These are phyloP conservation scores for Candida sanyaensis DNA, from an alignment of 1,139 yeast species.

Conservation along the genomic window DNA sequence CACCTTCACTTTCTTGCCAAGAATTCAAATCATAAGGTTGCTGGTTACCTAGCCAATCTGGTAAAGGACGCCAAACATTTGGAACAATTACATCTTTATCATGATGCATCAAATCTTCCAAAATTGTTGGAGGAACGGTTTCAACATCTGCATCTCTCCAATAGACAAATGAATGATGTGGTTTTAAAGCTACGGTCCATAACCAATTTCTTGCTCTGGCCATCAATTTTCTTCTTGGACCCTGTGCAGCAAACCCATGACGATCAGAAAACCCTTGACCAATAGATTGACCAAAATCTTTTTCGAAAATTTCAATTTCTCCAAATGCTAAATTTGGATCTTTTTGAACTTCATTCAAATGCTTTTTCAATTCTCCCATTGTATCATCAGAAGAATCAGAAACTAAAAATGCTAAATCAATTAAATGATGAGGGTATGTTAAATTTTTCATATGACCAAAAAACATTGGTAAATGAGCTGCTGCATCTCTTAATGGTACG, in stretches of 20 bases:
- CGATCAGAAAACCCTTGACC: conserved; percentile 55
- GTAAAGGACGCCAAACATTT: conserved; percentile 89
- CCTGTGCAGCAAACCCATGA: conserved; percentile 57
- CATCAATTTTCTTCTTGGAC: conserved; percentile 55
- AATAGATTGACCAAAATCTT: conserved; percentile 54
- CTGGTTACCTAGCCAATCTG: conserved; percentile 86
- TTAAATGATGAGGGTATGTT: conserved; percentile 58
- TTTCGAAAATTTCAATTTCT: conserved; percentile 55
- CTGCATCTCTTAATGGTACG: conserved; percentile 63
- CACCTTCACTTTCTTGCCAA: conserved; percentile 89
- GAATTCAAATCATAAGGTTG: conserved; percentile 91
- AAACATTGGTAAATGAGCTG: conserved; percentile 64
- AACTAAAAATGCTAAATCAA: conserved; percentile 59
- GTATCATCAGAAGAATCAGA: conserved; percentile 61
- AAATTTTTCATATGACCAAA: conserved; percentile 57
- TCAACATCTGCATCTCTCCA: conserved; percentile 61
- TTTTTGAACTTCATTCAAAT: conserved; percentile 45
- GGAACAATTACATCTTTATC: conserved; percentile 65
- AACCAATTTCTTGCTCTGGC: conserved; percentile 58
- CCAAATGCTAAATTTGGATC: conserved; percentile 54
- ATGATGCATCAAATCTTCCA: conserved; percentile 57
- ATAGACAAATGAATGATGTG: conserved; percentile 54
- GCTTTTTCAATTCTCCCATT: conserved; percentile 46
- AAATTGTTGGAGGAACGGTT: conserved; percentile 51
- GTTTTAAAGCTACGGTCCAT: conserved; percentile 53